Evolutionary conservation across 805 yeast genomes (phyloP).

Genomic region (Candida ficus): DNA sequence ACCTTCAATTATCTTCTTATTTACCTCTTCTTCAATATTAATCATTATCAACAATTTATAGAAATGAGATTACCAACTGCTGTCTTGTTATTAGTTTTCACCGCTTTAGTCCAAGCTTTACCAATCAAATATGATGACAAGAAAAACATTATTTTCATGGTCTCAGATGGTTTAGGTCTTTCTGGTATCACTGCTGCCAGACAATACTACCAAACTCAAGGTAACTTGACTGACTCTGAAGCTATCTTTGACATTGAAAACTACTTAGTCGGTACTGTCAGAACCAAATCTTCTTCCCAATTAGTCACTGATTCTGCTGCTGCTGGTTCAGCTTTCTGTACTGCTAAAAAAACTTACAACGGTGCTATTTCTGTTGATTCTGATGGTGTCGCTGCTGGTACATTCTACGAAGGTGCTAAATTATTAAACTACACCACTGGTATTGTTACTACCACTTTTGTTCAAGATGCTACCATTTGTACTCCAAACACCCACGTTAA

Average conservation of each 20-base stretch:
- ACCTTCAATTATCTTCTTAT: background rate
- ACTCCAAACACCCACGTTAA: conserved; percentile 77
- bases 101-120: conserved; percentile 20
- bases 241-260: conserved; percentile 59
- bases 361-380: conserved; percentile 89
- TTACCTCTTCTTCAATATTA: background rate
- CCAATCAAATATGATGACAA: conserved; percentile 33
- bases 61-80: conserved; percentile 22
- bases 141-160: conserved; percentile 80
- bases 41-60: background rate
- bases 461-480: conserved; percentile 94
- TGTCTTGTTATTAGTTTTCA: conserved; percentile 16
- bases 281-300: conserved; percentile 73
- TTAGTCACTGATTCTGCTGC: conserved; percentile 92
- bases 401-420: conserved; percentile 83
- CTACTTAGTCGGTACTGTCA: conserved; percentile 73
- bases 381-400: conserved; percentile 67
- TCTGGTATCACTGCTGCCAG: conserved; percentile 78
- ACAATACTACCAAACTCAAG: conserved; percentile 57
- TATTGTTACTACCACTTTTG: conserved; percentile 82
- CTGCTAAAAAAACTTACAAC: conserved; percentile 77
- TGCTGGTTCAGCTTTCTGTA: conserved; percentile 89
- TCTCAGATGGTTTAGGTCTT: conserved; percentile 91
- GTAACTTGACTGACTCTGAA: conserved; percentile 41
- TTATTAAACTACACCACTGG: conserved; percentile 78